A percentile compares a stretch with the other conserved stretches of the same genome.
phyloP scores from a whole-genome alignment of 164 flowering plant genomes.

The Taxillus chinensis region DNA sequence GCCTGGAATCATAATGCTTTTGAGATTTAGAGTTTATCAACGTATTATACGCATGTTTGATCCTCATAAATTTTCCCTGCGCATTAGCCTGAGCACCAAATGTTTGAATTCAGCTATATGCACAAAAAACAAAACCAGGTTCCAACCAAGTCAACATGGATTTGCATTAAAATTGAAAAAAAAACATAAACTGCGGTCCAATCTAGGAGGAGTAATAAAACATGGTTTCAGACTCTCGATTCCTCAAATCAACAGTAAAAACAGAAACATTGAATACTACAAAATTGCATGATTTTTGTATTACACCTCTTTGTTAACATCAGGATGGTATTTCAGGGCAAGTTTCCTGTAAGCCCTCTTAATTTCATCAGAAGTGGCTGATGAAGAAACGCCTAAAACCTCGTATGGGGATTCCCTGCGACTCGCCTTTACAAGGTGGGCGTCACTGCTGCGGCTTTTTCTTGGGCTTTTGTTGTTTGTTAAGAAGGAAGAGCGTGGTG shows the following conservation, averaged over 20 bases:
- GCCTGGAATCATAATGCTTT: conserved; percentile 37
- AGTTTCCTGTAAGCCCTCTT: conserved; percentile 90
- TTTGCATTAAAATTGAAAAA: too few relatives aligned
- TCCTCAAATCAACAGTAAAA: too few relatives aligned
- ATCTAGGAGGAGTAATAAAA: too few relatives aligned
- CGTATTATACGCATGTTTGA: conserved; percentile 88
- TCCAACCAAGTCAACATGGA: background rate
- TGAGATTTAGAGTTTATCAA: conserved; percentile 58
- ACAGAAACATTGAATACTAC: too few relatives aligned
- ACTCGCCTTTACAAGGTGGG: conserved; percentile 32
- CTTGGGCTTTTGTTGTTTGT: conserved; percentile 1
- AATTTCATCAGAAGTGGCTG: conserved; percentile 62
- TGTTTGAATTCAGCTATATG: background rate
- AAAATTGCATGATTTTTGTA: too few relatives aligned
- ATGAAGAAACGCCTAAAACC: conserved; percentile 74
- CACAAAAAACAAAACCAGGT: background rate
- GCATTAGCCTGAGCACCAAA: conserved; percentile 54
- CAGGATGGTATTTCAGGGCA: conserved; percentile 92
- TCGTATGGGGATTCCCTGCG: conserved; percentile 74
- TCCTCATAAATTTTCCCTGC: conserved; percentile 86
- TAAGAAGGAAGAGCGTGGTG: background rate
- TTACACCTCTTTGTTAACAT: conserved; percentile 84
- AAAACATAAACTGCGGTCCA: too few relatives aligned
- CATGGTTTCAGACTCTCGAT: too few relatives aligned
- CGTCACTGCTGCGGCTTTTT: conserved; percentile 9